Evolutionary conservation across 148 eudicot genomes (phyloP), one percentile per base, ranked within the genome.

Genomic region (Rhododendron mucronatum): DNA sequence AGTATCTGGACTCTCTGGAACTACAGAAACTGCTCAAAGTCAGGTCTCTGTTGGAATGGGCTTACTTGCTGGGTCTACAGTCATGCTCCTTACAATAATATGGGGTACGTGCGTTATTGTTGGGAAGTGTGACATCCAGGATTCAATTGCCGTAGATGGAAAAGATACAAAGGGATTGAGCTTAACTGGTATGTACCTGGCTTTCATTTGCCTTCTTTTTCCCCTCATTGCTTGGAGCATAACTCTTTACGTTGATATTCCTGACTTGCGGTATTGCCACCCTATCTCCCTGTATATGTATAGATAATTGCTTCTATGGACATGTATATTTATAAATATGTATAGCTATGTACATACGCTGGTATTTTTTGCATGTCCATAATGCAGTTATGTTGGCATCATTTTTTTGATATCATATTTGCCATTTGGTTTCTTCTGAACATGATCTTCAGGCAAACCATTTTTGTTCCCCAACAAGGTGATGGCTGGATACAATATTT

Each of bases 21-120:
- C 88, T 87, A 50, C 86, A 48, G 92, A 85, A 86, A 86, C 90
- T 82, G 99, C 99, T 86, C 99, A 96, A 90, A 88, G 90, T 71
- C 96, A 96, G 89, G 98, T 96, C 47, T 96, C 99, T 20, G 97
- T 96, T 53, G 99, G 99, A 82, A 96, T 96, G 98, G 99, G 99
- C 5, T 89, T 96, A 85, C 91, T 96, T 44, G 98, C 99, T 86
- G 99, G 99, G n/a, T 95, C 99, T 16, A 96, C 98, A 0, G 99
- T 96, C 83, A 93, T 96, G 95, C 95, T 95, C 79, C 91, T 96
- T 77, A 96, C 99, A 15, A 87, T 90, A n/a, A 88, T 94, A 82
- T 96, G 99, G 99, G 99, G 98, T 83, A 85, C 94, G 77, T 95
- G 99, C 85, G 75, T 94, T 81, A 13, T 95, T 79, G 93, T 95